phyloP scores from a whole-genome alignment of 1,139 yeast genomes.

The Eremothecium coryli region DNA sequence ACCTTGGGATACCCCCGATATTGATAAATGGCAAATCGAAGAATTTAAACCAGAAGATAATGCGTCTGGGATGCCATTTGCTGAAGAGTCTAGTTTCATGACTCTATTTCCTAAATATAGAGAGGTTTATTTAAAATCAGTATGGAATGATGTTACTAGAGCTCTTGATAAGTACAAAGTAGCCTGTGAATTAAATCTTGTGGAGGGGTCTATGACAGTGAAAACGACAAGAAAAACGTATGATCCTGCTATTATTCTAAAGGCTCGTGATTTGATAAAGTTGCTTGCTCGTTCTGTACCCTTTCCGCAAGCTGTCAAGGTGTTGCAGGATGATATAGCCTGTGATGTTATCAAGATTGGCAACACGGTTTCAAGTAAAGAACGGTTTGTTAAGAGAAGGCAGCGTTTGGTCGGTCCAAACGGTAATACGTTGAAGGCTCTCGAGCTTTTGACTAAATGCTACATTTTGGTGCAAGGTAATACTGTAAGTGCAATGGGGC shows the following conservation, averaged over 20 bases:
- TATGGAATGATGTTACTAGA: conserved; percentile 90
- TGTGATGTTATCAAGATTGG: conserved; percentile 97
- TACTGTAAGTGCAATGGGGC: conserved; percentile 97
- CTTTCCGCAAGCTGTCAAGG: conserved; percentile 89
- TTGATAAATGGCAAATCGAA: conserved; percentile 87
- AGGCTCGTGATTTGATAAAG: conserved; percentile 91
- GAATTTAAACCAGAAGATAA: conserved; percentile 89
- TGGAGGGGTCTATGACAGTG: conserved; percentile 96
- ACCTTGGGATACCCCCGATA: conserved; percentile 96
- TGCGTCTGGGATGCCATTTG: conserved; percentile 72
- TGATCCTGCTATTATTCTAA: conserved; percentile 89
- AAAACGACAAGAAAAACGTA: conserved; percentile 90
- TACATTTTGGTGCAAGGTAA: conserved; percentile 95
- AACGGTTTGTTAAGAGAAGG: conserved; percentile 88
- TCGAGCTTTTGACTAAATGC: conserved; percentile 86
- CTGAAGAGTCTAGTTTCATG: conserved; percentile 92
- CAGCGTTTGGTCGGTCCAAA: conserved; percentile 95
- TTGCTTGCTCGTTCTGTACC: conserved; percentile 94
- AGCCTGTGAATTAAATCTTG: conserved; percentile 75
- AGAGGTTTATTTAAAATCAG: conserved; percentile 76
- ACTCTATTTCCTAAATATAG: conserved; percentile 94
- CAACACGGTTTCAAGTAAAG: conserved; percentile 78
- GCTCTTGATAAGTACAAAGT: conserved; percentile 65
- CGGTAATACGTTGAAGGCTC: conserved; percentile 92
- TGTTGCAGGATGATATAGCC: conserved; percentile 83